A percentile compares a stretch with the other conserved stretches of the same genome.
Conservation (phyloP, 2,329 filamentous ascomycete species). For the Raffaelea deltoideospora region DNA sequence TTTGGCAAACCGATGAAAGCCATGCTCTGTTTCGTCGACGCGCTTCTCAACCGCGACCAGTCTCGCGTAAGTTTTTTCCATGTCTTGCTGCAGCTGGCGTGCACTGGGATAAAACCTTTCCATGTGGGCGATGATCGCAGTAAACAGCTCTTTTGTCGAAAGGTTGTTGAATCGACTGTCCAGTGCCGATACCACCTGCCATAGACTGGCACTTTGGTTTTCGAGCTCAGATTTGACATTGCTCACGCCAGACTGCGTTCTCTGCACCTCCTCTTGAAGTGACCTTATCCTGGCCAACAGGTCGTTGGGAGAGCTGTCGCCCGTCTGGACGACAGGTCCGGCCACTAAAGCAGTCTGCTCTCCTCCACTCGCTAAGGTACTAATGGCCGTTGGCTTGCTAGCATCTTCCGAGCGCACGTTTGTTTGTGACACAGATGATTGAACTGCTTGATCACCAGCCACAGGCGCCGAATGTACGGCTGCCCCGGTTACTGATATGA, state of each 20-base stretch:
- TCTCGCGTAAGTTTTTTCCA: not conserved
- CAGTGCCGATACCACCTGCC: slow-evolving; percentile 22
- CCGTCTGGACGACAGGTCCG: too few relatives aligned
- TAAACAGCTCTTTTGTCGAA: slow-evolving; percentile 24
- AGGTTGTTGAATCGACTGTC: slow-evolving; percentile 35
- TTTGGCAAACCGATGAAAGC: too few relatives aligned
- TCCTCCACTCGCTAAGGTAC: too few relatives aligned
- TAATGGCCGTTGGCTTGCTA: too few relatives aligned
- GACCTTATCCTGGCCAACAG: too few relatives aligned
- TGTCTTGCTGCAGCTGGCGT: slow-evolving; percentile 8
- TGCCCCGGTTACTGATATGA: too few relatives aligned
- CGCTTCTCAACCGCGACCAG: slow-evolving; percentile 1
- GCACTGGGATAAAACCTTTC: slow-evolving; percentile 14
- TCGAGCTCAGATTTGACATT: slow-evolving; percentile 13
- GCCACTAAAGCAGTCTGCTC: too few relatives aligned
- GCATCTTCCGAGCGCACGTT: too few relatives aligned
- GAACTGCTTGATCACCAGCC: too few relatives aligned
- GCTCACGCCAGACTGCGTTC: not conserved
- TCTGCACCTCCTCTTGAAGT: slow-evolving; percentile 1
- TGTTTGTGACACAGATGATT: too few relatives aligned
- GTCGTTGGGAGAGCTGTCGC: too few relatives aligned
- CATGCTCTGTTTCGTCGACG: not conserved
- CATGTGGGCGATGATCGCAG: slow-evolving; percentile 23
- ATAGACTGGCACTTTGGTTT: slow-evolving; percentile 17
- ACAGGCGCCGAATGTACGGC: too few relatives aligned